Base-by-base conservation (phyloP, 2,329 filamentous ascomycete genomes). In the Alternaria novae-zelandiae region DNA sequence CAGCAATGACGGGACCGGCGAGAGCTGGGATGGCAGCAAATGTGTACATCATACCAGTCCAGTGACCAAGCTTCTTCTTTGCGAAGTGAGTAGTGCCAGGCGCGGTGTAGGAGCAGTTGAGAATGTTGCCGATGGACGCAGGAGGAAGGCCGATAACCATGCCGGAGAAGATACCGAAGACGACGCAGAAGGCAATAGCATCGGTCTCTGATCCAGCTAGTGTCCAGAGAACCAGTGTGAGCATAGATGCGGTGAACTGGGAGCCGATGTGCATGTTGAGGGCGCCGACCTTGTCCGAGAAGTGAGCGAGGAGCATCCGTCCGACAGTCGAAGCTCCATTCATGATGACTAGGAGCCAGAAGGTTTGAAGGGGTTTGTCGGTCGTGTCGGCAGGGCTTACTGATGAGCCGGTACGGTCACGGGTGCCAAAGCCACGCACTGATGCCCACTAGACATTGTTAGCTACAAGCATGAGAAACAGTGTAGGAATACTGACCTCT, bases 11-110 rank as follows among this genome's bases (percentile, higher is more conserved):
- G 2, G 84, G 84, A 3, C 84, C 84, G 5, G 78, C 75, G 10
- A 86, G 77, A 2, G 83, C 79, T n/a, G 81, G 82, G 2, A 82
- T 69, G 2, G 82, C 82, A 9, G 83, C 79, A 47, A 76, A 73
- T 11, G 79, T 80, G 75, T 85, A 86, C 83, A 85, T 84, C 83
- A 85, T 85, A 45, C 84, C 84, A 4, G 79, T 82, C 84, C 84
- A 86, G 57, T 85, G 83, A 13, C 84, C 84, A 8, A 86, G 80
- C 59, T 81, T 82, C 54, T 79, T 59, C 70, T 79, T 77, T 10
- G 70, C 71, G 23, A 74, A 59, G 21, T 70, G 57, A 13, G 57
- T 64, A 8, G 69, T 72, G n/a, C 75, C 79, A 4, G 70, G 65
- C 6, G 67, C 65, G 9, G 64, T 74, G 66, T 79, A 79, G 20